These are phyloP conservation scores for Hypoxylon sp. DNA, from an alignment of 2,329 filamentous ascomycete genomes.

Conservation along the genomic window DNA sequence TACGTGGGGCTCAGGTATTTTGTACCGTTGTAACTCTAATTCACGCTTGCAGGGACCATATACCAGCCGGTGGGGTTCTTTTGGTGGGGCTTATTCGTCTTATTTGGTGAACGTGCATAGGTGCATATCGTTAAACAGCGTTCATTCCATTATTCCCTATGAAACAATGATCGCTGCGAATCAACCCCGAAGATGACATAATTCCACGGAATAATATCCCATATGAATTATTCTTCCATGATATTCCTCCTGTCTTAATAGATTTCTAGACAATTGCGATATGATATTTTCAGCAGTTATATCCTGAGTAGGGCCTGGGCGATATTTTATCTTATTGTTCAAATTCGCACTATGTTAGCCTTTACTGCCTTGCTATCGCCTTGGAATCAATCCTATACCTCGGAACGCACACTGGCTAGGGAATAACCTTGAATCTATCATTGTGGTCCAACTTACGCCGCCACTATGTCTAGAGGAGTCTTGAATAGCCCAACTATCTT, in stretches of 20 bases:
- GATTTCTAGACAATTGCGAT: too few species aligned
- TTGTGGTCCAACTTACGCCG: not conserved
- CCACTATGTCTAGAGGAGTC: not conserved
- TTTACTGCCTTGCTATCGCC: too few species aligned
- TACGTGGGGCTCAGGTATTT: slow-evolving; percentile 15
- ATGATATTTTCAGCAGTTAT: too few species aligned
- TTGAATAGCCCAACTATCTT: not conserved
- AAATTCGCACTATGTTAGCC: too few species aligned
- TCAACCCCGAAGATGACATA: too few species aligned
- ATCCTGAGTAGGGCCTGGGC: too few species aligned
- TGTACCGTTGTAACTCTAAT: not conserved
- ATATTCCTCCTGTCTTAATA: too few species aligned
- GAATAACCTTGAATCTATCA: not conserved
- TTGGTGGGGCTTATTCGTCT: not conserved
- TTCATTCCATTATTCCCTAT: not conserved
- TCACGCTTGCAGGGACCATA: not conserved
- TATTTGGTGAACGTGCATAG: not conserved
- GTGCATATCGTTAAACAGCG: not conserved
- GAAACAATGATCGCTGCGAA: not conserved
- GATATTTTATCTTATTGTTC: too few species aligned
- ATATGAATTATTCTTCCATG: not conserved
- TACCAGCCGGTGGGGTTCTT: too few species aligned
- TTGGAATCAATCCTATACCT: too few species aligned
- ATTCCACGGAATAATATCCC: too few species aligned
- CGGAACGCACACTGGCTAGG: not conserved